Percentiles rank a stretch among this genome's conserved stretches.
Conservation (phyloP, 1,284 basidiomycete genomes). For the Gymnopus androsaceus region DNA sequence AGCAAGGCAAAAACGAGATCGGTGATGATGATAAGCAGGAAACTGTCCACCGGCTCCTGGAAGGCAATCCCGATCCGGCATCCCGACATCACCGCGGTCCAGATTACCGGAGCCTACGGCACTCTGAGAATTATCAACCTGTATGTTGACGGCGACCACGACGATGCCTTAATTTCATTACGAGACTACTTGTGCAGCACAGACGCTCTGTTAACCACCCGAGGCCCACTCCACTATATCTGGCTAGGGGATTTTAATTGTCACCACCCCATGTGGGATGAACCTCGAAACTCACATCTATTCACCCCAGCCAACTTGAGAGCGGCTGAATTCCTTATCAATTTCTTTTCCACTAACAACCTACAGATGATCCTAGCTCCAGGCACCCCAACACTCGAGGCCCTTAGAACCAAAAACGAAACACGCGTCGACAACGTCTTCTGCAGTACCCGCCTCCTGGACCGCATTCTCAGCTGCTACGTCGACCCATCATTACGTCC, state of each 20-base stretch:
- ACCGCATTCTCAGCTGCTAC: conserved; percentile 20
- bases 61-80: conserved; percentile 19
- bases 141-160: conserved; percentile 27
- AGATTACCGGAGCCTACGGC: conserved; percentile 15
- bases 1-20: conserved; percentile 17
- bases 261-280: too few species aligned
- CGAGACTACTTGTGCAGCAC: neutral
- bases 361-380: conserved; percentile 28
- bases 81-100: conserved; percentile 29
- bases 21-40: conserved; percentile 27
- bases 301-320: conserved; percentile 26
- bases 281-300: conserved; percentile 40
- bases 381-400: conserved; percentile 30
- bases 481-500: neutral
- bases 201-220: neutral
- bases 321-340: conserved; percentile 21
- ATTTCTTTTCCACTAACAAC: conserved; percentile 19
- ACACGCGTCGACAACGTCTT: conserved; percentile 40
- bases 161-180: conserved; percentile 12
- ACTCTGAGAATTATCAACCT: conserved; percentile 29
- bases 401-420: conserved; percentile 27
- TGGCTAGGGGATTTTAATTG: too few species aligned
- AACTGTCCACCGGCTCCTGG: conserved; percentile 27
- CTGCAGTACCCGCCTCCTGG: conserved; percentile 12
- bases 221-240: conserved; percentile 14